Base-by-base conservation (phyloP, 1,284 basidiomycete species). In the Moesziomyces sp. region DNA sequence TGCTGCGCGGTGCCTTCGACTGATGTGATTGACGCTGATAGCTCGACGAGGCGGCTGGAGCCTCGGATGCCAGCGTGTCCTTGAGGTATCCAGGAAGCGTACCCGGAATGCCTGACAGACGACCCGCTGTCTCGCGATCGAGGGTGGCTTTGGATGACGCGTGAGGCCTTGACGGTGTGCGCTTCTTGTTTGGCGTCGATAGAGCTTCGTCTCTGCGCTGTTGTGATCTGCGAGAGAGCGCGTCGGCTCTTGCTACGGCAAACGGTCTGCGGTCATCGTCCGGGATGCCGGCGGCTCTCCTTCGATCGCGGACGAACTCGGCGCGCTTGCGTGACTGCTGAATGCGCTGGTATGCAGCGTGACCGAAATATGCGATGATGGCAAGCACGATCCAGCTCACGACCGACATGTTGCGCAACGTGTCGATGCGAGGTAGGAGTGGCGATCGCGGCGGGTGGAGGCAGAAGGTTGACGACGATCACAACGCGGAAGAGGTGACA, bases 231-330 rank as follows among this genome's bases (percentile, higher is more conserved):
- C 66, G 56, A 16, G 58, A 51, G 16, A 76, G 59, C 9, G 76
- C 71, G 55, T 67, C 74, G 0, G 66, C 60, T 19, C 70, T 50
- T 5, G 77, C 77, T 44, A 72, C 50, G 0, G 66, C 70, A 35
- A 78, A 78, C 0, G 77, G 77, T 18, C 77, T 53, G 5, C 59
- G 23, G 38, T 78, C 77, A 23, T 66, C 60, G 46, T 78, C 77
- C 7, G 74, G 74, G 35, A 78, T 78, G 11, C 77, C 77, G 11
- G 77, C 77, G 26, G 66, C 74, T 23, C 77, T 56, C 46, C 77
- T 57, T 46, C 71, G 63, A 9, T 69, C 71, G 40, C 65, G 69
- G 13, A 68, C 46, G 45, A 63, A 65, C n/a, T 74, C 59, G 33
- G 70, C 59, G 43, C 52, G 58, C 56, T 63, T 67, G 70, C 70